Evolutionary conservation across 2,329 filamentous ascomycete genomes (phyloP).

Genomic region (Fusarium kyushuense): DNA sequence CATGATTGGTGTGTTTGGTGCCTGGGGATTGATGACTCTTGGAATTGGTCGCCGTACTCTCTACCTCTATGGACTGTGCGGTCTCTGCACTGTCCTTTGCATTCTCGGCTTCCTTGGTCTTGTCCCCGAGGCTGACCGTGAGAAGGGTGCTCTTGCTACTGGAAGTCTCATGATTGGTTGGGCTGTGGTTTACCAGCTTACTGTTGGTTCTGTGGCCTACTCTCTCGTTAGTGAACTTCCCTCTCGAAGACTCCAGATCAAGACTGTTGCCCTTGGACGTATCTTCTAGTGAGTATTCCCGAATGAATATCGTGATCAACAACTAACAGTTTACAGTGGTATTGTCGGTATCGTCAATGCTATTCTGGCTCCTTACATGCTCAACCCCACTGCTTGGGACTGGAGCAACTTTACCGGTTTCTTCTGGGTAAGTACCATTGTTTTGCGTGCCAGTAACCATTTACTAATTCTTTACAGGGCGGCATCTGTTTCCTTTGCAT

Average conservation of each 20-base stretch:
- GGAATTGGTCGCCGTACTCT: constrained; percentile 81
- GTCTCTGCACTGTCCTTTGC: constrained; percentile 81
- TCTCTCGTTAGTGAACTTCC: constrained; percentile 88
- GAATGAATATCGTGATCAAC: rapidly evolving
- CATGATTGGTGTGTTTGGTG: constrained; percentile 83
- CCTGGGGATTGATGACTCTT: constrained; percentile 82
- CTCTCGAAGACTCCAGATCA: constrained; percentile 85
- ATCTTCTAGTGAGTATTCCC: constrained; percentile 71
- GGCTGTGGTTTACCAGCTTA: constrained; percentile 86
- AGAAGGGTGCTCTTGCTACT: constrained; percentile 77
- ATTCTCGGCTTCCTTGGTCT: constrained; percentile 87
- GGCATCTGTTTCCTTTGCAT: constrained; percentile 84
- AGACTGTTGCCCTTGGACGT: constrained; percentile 88
- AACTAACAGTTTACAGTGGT: constrained; percentile 62
- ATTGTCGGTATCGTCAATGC: constrained; percentile 84
- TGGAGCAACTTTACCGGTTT: constrained; percentile 91
- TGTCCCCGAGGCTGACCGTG: constrained; percentile 69
- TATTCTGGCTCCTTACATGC: constrained; percentile 90
- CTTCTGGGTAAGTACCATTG: constrained; percentile 71
- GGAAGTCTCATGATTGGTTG: constrained; percentile 86
- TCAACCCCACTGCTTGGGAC: constrained; percentile 87
- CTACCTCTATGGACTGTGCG: constrained; percentile 80
- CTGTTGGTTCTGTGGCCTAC: constrained; percentile 90
- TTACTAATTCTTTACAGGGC: constrained; percentile 3
- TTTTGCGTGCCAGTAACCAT: constrained; percentile 8